A percentile compares a stretch with the other conserved stretches of the same genome.
Conservation (phyloP, 2,329 filamentous ascomycete genomes). For the Cladosporium cucumerinum region DNA sequence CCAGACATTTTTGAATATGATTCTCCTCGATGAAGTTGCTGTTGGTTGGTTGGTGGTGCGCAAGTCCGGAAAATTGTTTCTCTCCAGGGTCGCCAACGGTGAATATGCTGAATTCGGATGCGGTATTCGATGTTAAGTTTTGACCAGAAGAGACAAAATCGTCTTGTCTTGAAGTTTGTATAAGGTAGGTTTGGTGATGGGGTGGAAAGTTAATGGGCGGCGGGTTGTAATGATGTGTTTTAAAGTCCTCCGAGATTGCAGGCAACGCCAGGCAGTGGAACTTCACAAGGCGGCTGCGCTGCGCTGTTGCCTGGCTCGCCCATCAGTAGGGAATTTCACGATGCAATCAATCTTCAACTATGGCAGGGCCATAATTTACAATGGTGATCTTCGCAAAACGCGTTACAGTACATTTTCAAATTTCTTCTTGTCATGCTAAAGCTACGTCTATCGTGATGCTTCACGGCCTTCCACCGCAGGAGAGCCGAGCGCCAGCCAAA, state of each 20-base stretch:
- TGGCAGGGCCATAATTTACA: background rate
- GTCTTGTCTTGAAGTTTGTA: background rate
- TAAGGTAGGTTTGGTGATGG: background rate
- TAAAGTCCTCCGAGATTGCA: conserved; percentile 6
- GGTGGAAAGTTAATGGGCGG: background rate
- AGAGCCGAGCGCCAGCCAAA: background rate
- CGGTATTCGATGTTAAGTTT: too few relatives aligned
- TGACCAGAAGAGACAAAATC: background rate
- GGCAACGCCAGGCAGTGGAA: conserved; percentile 20
- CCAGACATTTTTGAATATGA: conserved; percentile 6
- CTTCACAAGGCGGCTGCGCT: background rate
- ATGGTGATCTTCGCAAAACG: background rate
- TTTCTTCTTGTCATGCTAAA: conserved; percentile 5
- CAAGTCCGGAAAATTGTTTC: background rate
- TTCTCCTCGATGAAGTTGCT: background rate
- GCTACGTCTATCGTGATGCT: conserved; percentile 15
- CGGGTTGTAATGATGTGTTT: background rate
- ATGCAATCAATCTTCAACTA: too few relatives aligned
- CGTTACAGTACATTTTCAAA: background rate
- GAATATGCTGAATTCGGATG: background rate
- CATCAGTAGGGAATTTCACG: too few relatives aligned
- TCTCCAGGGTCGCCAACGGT: background rate
- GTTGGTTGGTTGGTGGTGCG: background rate
- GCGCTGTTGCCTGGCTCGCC: background rate
- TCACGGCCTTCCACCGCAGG: background rate